Percentiles rank a stretch among this genome's conserved stretches.
phyloP scores from a whole-genome alignment of 345 rosid species.

The Sapria himalayana region DNA sequence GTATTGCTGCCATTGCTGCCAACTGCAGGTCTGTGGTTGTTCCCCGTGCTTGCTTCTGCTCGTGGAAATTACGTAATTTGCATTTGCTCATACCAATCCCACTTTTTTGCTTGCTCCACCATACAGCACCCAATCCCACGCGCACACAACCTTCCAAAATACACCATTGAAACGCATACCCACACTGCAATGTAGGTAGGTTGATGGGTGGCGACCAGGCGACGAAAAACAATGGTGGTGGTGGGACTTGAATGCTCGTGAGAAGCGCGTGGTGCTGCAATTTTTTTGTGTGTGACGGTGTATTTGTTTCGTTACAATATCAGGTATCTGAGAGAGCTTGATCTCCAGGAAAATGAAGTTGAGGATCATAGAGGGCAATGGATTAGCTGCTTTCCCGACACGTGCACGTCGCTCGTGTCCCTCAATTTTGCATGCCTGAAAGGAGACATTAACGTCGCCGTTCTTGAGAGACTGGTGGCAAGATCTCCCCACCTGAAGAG shows the following conservation, averaged over 20 bases:
- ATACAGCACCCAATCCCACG: too few species aligned
- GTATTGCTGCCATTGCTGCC: conserved; percentile 73
- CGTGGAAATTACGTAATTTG: background rate
- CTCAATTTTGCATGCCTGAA: conserved; percentile 86
- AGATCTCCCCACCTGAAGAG: conserved; percentile 78
- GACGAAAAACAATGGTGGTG: too few species aligned
- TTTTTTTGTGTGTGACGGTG: background rate
- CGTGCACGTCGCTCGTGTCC: conserved; percentile 49
- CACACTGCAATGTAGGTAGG: too few species aligned
- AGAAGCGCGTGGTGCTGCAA: too few species aligned
- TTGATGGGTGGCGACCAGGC: too few species aligned
- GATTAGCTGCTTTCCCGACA: conserved; percentile 78
- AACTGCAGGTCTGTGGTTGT: conserved; percentile 50
- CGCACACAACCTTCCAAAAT: too few species aligned
- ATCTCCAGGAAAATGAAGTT: conserved; percentile 86
- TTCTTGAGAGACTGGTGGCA: conserved; percentile 71
- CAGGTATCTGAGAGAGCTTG: conserved; percentile 81
- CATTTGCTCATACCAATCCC: too few species aligned
- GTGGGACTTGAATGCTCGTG: too few species aligned
- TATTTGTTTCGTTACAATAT: background rate
- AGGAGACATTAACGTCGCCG: conserved; percentile 56
- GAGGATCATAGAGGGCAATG: conserved; percentile 91
- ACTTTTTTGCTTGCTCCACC: too few species aligned
- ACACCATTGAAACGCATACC: too few species aligned
- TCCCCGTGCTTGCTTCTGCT: background rate